Conservation (phyloP, 345 rosid species). For the Eucalyptus polybractea region DNA sequence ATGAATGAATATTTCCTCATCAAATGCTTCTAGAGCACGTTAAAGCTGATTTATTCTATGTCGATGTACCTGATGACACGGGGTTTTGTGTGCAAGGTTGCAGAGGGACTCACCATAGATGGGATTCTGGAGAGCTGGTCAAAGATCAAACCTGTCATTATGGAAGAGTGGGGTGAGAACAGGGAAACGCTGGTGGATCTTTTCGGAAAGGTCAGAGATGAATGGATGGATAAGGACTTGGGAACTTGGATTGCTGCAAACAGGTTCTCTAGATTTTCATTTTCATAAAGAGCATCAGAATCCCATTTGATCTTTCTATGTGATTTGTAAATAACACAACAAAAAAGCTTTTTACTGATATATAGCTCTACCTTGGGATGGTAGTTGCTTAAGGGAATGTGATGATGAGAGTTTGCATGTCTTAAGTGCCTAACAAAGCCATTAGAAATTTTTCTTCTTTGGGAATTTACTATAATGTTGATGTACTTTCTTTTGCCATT, state of each 20-base stretch:
- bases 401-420: neutral
- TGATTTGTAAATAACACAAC: neutral
- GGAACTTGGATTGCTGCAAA: slow-evolving; percentile 90
- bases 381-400: neutral
- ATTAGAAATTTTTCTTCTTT: neutral
- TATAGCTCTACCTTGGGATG: neutral
- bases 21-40: no score
- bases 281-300: neutral
- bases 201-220: slow-evolving; percentile 84
- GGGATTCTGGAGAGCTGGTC: slow-evolving; percentile 68
- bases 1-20: neutral
- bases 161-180: slow-evolving; percentile 81
- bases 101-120: slow-evolving; percentile 59
- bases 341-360: neutral
- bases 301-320: neutral
- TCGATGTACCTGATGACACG: neutral
- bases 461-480: neutral
- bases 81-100: slow-evolving; percentile 39
- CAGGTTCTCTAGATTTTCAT: slow-evolving; percentile 25
- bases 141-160: slow-evolving; percentile 60
- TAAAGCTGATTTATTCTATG: neutral
- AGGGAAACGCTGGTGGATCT: slow-evolving; percentile 54
- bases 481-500: neutral
- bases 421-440: neutral
- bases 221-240: slow-evolving; percentile 75